These are phyloP conservation scores for Emmonsiellopsis sp. DNA, from an alignment of 2,329 filamentous ascomycete species.

Conservation along the genomic window DNA sequence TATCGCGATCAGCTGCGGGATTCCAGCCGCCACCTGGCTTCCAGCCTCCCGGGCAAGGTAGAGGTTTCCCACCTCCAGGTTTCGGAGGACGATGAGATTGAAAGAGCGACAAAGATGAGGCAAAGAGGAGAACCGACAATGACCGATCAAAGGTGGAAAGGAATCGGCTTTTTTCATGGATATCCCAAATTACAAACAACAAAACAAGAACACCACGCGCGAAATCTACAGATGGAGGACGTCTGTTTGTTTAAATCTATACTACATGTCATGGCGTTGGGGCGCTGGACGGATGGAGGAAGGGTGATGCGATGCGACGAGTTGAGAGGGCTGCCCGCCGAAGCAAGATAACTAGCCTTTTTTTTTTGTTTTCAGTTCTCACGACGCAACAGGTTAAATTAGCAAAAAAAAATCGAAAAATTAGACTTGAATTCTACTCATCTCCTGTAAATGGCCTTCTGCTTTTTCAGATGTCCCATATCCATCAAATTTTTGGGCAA, in stretches of 20 bases:
- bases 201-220: slow-evolving; percentile 3
- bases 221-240: slow-evolving; percentile 6
- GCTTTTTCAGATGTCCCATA: neutral
- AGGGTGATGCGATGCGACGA: slow-evolving; percentile 17
- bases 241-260: slow-evolving; percentile 12
- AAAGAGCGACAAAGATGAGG: neutral
- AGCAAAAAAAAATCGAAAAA: slow-evolving; percentile 13
- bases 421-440: neutral
- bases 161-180: neutral
- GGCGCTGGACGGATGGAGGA: slow-evolving; percentile 28
- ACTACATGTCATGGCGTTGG: slow-evolving; percentile 31
- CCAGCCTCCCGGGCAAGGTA: slow-evolving; percentile 53
- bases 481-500: neutral
- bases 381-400: slow-evolving; percentile 6
- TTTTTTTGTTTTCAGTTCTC: neutral
- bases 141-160: neutral
- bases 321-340: slow-evolving; percentile 7
- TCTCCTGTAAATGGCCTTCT: neutral
- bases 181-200: neutral
- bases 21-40: slow-evolving; percentile 61
- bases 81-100: slow-evolving; percentile 34
- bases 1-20: slow-evolving; percentile 38
- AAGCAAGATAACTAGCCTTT: neutral
- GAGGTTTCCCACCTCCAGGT: slow-evolving; percentile 43
- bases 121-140: neutral